Percentiles rank a stretch among this genome's conserved stretches.
phyloP scores from a whole-genome alignment of 495 filamentous ascomycete genomes.

The Podospora bellae-mahoneyi region DNA sequence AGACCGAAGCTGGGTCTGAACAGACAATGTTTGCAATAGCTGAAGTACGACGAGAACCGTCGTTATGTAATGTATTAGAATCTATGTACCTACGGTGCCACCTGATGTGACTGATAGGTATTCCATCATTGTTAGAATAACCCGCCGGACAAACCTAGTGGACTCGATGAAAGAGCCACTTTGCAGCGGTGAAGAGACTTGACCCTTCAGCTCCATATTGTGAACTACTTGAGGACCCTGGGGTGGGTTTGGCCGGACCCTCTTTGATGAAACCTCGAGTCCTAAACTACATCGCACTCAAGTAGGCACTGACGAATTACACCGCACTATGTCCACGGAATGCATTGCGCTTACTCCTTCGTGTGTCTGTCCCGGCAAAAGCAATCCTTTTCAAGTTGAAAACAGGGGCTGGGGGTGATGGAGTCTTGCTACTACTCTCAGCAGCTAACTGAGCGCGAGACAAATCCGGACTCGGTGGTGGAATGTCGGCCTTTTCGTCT shows the following conservation, averaged over 20 bases:
- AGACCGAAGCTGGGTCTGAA: too few relatives aligned
- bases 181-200: background rate
- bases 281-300: background rate
- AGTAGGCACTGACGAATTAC: background rate
- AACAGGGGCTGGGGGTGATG: background rate
- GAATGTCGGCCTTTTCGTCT: slow-evolving; percentile 3
- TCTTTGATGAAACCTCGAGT: background rate
- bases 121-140: background rate
- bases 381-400: background rate
- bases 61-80: background rate
- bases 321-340: background rate
- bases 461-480: background rate
- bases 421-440: background rate
- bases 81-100: background rate
- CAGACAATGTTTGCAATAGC: slow-evolving; percentile 1
- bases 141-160: background rate
- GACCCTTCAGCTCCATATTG: background rate
- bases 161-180: background rate
- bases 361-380: background rate
- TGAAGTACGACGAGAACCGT: background rate
- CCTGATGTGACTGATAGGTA: too few relatives aligned
- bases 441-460: background rate
- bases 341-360: background rate
- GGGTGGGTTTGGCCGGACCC: too few relatives aligned
- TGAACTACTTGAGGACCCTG: background rate